Base-by-base conservation (phyloP, 805 yeast genomes). In the Myxozyma geophila region DNA sequence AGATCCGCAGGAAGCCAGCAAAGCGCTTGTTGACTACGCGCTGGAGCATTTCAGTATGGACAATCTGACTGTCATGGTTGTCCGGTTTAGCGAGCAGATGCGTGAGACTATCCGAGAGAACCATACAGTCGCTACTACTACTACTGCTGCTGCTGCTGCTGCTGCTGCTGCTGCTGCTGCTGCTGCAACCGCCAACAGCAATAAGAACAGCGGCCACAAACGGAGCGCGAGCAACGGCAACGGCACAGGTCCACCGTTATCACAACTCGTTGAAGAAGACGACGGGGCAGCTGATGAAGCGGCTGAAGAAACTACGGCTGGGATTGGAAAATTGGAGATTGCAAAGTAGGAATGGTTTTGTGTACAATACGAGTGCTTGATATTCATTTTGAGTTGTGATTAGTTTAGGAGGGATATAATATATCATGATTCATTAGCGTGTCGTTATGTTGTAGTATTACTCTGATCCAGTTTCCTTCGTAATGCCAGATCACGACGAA, bases 51-150 rank as follows among this genome's bases (percentile, higher is more conserved):
- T 88, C 48, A 88, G 96, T 23, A 89, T 96, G 1, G 99, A 93
- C 75, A 93, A 93, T 74, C 84, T 93, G 46, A 93, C 99, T 0
- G 96, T 89, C 17, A 90, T 93, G 97, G 92, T 95, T 19, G 87
- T 92, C 4, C 58, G 69, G 19, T 63, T 66, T 50, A 58, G 56
- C 49, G 36, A 52, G 13, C 55, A 48, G 8, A 66, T 66, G 69
- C 28, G 19, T 19, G 67, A 63, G 9, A 43, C 53, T 37, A 58
- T 67, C 15, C 51, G 64, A 13, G 40, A 19, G 21, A 57, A 53
- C 46, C 67, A 63, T 37, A 28, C 44, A 33, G 19, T 28, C 39
- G 2, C 39, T 43, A n/a, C 19, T 21, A 43, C n/a, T 40, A 15
- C 17, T 15, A 15, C 44, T 13, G 4, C 44, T 15, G 6, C 44